phyloP scores from a whole-genome alignment of 805 yeast genomes.

The Isabelozyma heimii region DNA sequence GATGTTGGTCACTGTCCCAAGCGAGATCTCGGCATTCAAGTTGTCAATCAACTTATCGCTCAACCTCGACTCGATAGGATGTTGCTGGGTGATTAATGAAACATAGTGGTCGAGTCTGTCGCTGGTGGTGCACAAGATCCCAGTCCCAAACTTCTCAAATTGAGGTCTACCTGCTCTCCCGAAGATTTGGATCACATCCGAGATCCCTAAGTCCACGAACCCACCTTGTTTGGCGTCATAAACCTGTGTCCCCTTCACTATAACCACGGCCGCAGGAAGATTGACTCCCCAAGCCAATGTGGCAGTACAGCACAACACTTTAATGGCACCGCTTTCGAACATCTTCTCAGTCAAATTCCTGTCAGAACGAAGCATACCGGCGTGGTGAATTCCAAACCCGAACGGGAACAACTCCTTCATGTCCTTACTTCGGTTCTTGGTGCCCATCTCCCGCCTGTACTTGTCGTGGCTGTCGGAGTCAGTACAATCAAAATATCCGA shows the following conservation, averaged over 20 bases:
- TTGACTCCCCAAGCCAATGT: constrained; percentile 99
- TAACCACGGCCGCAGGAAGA: constrained; percentile 95
- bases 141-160: constrained; percentile 87
- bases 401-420: constrained; percentile 70
- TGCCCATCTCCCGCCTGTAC: constrained; percentile 61
- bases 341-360: constrained; percentile 85
- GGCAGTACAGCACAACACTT: constrained; percentile 92
- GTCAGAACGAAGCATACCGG: constrained; percentile 92
- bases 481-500: constrained; percentile 56
- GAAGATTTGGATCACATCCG: constrained; percentile 96
- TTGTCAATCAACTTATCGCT: constrained; percentile 82
- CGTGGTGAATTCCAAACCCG: constrained; percentile 96
- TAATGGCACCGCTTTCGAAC: constrained; percentile 82
- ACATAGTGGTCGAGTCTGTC: constrained; percentile 86
- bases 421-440: constrained; percentile 72
- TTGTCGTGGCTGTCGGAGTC: constrained; percentile 39
- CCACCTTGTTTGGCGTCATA: constrained; percentile 96
- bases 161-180: constrained; percentile 99
- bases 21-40: constrained; percentile 90
- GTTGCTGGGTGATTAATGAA: constrained; percentile 87
- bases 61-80: constrained; percentile 88
- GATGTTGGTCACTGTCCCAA: constrained; percentile 92
- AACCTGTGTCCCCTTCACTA: constrained; percentile 94
- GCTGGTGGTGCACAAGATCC: constrained; percentile 79
- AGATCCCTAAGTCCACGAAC: constrained; percentile 85